Conservation (phyloP, 768 basidiomycete species). For the Kwoniella heveanensis region DNA sequence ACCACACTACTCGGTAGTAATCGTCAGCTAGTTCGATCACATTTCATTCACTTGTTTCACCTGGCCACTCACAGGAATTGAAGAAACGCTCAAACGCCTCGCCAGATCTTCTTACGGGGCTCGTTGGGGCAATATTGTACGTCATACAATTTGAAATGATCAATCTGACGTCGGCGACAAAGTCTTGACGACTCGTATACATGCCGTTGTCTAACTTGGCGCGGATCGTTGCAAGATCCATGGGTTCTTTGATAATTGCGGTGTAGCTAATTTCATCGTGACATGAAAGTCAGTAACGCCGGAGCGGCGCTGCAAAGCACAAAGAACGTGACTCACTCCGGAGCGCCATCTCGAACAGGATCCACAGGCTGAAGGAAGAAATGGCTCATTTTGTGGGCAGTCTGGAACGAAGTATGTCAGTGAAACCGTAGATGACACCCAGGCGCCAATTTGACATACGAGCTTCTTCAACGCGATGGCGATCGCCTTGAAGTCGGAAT, state of each 20-base stretch:
- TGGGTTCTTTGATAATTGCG: slow-evolving; percentile 83
- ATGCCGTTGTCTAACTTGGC: slow-evolving; percentile 83
- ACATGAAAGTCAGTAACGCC: too few relatives aligned
- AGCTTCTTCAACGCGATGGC: slow-evolving; percentile 75
- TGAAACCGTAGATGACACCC: background rate
- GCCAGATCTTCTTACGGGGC: slow-evolving; percentile 74
- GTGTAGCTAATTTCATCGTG: too few relatives aligned
- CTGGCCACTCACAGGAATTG: slow-evolving; percentile 70
- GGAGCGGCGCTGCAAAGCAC: too few relatives aligned
- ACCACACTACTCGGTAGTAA: slow-evolving; percentile 67
- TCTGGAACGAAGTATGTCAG: slow-evolving; percentile 35
- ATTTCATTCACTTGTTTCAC: background rate
- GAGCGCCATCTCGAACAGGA: slow-evolving; percentile 86
- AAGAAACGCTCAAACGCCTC: slow-evolving; percentile 76
- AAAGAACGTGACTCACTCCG: slow-evolving; percentile 77
- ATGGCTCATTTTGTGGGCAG: slow-evolving; percentile 69
- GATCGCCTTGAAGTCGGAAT: slow-evolving; percentile 74
- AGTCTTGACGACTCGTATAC: slow-evolving; percentile 80
- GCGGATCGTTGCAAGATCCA: slow-evolving; percentile 88
- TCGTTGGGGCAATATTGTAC: slow-evolving; percentile 70
- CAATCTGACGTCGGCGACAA: slow-evolving; percentile 81
- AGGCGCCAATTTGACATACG: slow-evolving; percentile 22
- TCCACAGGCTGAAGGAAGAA: slow-evolving; percentile 90
- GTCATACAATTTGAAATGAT: slow-evolving; percentile 84
- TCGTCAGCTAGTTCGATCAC: background rate